Conservation (phyloP, 1,284 basidiomycete species). For the Cryptococcus floricola region DNA sequence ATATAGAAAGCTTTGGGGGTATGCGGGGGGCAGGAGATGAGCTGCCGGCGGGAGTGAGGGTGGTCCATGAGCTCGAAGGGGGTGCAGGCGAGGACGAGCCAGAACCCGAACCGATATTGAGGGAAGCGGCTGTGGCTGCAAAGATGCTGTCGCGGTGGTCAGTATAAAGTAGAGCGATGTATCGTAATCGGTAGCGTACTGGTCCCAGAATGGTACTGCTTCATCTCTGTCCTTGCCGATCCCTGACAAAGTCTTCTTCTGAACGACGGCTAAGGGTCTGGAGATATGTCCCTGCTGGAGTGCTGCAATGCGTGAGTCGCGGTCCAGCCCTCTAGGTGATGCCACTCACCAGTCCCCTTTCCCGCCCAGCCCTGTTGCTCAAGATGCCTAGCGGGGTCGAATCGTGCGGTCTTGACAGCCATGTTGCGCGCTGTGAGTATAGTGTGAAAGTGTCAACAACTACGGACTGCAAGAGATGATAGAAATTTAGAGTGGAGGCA, state of each 20-base stretch:
- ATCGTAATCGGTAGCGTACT: constrained; percentile 57
- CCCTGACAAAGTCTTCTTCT: constrained; percentile 77
- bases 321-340: background rate
- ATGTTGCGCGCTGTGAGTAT: background rate
- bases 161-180: background rate
- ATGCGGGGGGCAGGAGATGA: constrained; percentile 18
- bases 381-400: constrained; percentile 74
- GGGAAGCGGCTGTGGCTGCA: constrained; percentile 68
- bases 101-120: constrained; percentile 51
- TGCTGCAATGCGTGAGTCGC: constrained; percentile 52
- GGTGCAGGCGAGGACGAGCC: constrained; percentile 6
- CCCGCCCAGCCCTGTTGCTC: constrained; percentile 82
- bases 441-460: background rate
- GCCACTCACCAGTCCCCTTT: constrained; percentile 58
- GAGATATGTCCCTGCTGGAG: constrained; percentile 48
- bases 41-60: constrained; percentile 4
- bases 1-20: constrained; percentile 43
- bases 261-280: constrained; percentile 69
- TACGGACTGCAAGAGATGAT: background rate
- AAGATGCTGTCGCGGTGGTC: constrained; percentile 59
- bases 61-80: constrained; percentile 21
- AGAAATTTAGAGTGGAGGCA: background rate
- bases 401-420: constrained; percentile 37
- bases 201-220: constrained; percentile 93
- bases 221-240: constrained; percentile 88